Evolutionary conservation across 805 yeast genomes (phyloP).

Genomic region (Ogataea salicorniae): DNA sequence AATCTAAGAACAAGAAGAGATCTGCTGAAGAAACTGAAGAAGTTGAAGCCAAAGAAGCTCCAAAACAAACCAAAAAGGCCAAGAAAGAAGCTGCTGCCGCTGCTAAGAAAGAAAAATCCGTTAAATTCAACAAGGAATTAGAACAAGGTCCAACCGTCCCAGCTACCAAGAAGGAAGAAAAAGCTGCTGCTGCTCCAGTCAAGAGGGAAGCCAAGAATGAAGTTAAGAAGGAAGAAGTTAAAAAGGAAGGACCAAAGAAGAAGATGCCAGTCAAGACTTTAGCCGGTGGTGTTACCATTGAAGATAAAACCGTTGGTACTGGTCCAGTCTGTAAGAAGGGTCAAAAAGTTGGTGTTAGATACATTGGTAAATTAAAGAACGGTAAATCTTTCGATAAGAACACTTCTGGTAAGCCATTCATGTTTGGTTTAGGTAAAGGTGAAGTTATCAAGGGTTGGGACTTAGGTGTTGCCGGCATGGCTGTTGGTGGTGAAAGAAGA

Average conservation of each 20-base stretch:
- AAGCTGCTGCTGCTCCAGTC: slow-evolving; percentile 5
- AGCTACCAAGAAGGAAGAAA: slow-evolving; percentile 24
- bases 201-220: slow-evolving; percentile 25
- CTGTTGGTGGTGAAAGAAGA: slow-evolving; percentile 98
- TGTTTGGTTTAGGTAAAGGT: slow-evolving; percentile 88
- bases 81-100: slow-evolving; percentile 33
- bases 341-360: slow-evolving; percentile 90
- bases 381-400: slow-evolving; percentile 97
- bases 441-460: slow-evolving; percentile 99
- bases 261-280: slow-evolving; percentile 71
- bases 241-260: slow-evolving; percentile 29
- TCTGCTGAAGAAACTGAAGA: slow-evolving; percentile 23
- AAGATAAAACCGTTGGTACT: slow-evolving; percentile 85
- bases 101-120: slow-evolving; percentile 55
- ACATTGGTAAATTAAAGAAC: slow-evolving; percentile 94
- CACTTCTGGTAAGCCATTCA: slow-evolving; percentile 94
- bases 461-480: slow-evolving; percentile 97
- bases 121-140: slow-evolving; percentile 82
- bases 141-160: slow-evolving; percentile 86
- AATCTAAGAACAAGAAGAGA: slow-evolving; percentile 36
- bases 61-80: slow-evolving; percentile 28
- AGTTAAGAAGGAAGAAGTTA: slow-evolving; percentile 19
- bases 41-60: slow-evolving; percentile 31
- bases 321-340: slow-evolving; percentile 88
- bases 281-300: slow-evolving; percentile 89